These are phyloP conservation scores for Eragrostis nindensis DNA, from an alignment of 176 grass and related monocot genomes.

Conservation along the genomic window DNA sequence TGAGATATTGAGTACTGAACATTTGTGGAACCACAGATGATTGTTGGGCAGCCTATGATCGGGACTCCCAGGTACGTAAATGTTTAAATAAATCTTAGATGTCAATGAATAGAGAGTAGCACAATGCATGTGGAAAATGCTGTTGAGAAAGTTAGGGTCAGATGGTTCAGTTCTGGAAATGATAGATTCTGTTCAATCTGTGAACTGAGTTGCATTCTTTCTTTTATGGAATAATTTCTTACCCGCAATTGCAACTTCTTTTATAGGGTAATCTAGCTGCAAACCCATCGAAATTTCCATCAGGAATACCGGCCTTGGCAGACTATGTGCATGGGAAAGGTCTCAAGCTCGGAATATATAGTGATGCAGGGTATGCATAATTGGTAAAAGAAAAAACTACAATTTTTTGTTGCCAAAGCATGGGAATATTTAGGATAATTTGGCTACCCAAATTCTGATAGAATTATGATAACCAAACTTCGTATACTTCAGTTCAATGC, in stretches of 20 bases:
- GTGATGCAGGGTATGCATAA: slow-evolving; percentile 51
- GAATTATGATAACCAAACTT: background rate
- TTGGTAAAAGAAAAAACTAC: background rate
- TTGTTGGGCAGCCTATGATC: slow-evolving; percentile 47
- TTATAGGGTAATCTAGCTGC: slow-evolving; percentile 48
- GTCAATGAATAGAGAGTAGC: background rate
- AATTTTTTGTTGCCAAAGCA: no score
- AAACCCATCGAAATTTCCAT: slow-evolving; percentile 50
- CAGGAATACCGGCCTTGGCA: slow-evolving; percentile 48
- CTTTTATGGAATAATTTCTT: no score
- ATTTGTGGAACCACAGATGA: slow-evolving; percentile 44
- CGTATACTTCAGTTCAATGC: background rate
- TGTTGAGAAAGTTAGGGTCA: no score
- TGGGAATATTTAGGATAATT: no score
- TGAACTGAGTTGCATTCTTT: no score
- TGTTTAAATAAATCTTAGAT: background rate
- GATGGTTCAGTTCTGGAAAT: no score
- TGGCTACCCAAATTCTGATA: no score
- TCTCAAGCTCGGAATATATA: slow-evolving; percentile 56
- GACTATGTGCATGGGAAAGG: slow-evolving; percentile 59
- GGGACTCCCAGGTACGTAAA: slow-evolving; percentile 50
- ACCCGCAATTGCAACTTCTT: background rate
- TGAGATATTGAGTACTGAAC: background rate
- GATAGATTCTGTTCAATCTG: no score
- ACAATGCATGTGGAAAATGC: background rate